Evolutionary conservation across 805 yeast species (phyloP).

Genomic region (Torulaspora microellipsoides): DNA sequence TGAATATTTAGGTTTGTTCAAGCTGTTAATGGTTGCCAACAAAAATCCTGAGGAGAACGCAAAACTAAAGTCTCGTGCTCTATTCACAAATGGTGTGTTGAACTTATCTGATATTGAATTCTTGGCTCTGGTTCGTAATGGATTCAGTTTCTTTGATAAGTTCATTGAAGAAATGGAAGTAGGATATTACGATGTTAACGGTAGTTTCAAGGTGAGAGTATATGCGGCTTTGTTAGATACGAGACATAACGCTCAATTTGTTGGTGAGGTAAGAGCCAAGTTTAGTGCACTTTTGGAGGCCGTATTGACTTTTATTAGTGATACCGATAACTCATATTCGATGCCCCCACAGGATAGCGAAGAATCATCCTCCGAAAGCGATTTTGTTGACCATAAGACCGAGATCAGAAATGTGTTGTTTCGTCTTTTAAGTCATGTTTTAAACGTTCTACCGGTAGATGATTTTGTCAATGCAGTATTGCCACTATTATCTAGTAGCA

Average conservation of each 20-base stretch:
- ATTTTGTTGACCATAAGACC: constrained; percentile 17
- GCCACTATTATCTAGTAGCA: constrained; percentile 32
- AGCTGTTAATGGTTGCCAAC: constrained; percentile 36
- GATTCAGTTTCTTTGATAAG: constrained; percentile 54
- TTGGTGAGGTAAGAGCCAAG: constrained; percentile 18
- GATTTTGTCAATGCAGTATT: constrained; percentile 63
- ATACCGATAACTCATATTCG: constrained; percentile 6
- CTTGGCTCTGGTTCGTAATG: constrained; percentile 43
- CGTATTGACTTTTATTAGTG: constrained; percentile 23
- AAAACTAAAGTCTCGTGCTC: constrained; percentile 46
- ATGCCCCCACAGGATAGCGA: constrained; percentile 8
- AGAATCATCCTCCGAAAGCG: constrained; percentile 20
- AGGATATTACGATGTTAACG: constrained; percentile 24
- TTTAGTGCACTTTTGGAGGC: constrained; percentile 27
- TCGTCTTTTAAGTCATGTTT: constrained; percentile 53
- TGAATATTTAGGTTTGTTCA: constrained; percentile 42
- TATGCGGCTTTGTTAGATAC: constrained; percentile 46
- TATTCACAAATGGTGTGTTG: constrained; percentile 59
- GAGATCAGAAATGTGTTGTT: constrained; percentile 44
- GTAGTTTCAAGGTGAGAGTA: constrained; percentile 50
- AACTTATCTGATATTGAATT: constrained; percentile 48
- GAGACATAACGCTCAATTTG: constrained; percentile 13
- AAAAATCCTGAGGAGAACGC: constrained; percentile 37
- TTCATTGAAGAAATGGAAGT: constrained; percentile 40
- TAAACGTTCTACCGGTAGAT: constrained; percentile 70